Conservation (phyloP, 495 filamentous ascomycete species). For the Aspergillus indologenus region DNA sequence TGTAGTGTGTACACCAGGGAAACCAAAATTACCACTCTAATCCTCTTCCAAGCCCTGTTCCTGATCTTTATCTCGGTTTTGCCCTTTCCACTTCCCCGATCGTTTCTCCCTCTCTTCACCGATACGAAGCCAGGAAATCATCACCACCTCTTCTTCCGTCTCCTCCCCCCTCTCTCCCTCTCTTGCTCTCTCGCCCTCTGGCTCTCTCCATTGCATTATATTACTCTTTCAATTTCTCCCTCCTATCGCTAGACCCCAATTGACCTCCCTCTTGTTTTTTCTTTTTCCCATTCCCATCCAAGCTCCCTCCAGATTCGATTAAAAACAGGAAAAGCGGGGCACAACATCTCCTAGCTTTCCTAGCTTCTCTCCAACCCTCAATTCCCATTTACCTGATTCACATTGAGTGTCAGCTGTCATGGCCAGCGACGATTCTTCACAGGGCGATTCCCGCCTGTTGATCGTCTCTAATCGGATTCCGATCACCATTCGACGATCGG, state of each 20-base stretch:
- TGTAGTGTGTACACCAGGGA: background rate
- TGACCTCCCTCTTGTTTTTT: background rate
- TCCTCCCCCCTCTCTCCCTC: background rate
- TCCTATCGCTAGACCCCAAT: slow-evolving; percentile 2
- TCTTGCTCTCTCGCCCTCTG: no score
- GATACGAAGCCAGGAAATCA: background rate
- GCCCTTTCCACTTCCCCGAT: background rate
- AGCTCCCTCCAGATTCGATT: background rate
- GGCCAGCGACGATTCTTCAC: slow-evolving; percentile 3
- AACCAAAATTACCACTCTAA: slow-evolving; percentile 6
- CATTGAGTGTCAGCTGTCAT: background rate
- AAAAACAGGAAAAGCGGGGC: background rate
- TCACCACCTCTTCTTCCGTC: background rate
- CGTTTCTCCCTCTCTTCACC: background rate
- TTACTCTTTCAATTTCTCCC: slow-evolving; percentile 1
- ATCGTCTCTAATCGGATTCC: slow-evolving; percentile 91
- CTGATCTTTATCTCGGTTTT: background rate
- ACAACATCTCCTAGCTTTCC: background rate
- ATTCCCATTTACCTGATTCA: background rate
- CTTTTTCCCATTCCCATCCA: background rate
- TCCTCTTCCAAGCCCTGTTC: background rate
- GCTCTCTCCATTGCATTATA: background rate
- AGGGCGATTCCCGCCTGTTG: slow-evolving; percentile 55
- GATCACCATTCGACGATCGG: slow-evolving; percentile 88
- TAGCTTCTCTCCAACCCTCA: background rate